Percentiles rank a stretch among this genome's conserved stretches.
Conservation (phyloP, 2,329 filamentous ascomycete genomes). For the Fusarium duplospermum region DNA sequence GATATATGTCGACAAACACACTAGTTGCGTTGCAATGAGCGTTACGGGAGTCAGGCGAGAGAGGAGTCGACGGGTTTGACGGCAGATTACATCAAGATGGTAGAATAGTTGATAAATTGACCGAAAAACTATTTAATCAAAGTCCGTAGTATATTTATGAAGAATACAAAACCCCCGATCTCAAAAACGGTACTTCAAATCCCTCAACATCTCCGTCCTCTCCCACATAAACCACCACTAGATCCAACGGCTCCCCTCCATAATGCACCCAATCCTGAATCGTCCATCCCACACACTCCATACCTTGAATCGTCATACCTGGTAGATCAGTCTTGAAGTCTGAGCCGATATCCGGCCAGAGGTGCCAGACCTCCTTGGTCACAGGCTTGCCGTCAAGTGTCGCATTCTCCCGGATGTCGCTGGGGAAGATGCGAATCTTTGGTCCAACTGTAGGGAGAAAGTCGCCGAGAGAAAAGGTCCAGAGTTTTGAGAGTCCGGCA, state of each 20-base stretch:
- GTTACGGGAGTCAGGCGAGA: no score
- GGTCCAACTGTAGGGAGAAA: constrained; percentile 35
- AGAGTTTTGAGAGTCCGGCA: constrained; percentile 34
- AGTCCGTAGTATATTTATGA: neutral
- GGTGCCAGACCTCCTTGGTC: constrained; percentile 41
- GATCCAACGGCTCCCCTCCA: constrained; percentile 48
- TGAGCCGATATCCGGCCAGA: constrained; percentile 42
- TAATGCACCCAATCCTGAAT: constrained; percentile 52
- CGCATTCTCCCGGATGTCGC: constrained; percentile 23
- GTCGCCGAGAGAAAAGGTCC: constrained; percentile 37
- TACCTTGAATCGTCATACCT: constrained; percentile 24
- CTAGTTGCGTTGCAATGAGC: neutral
- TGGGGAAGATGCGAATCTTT: constrained; percentile 43
- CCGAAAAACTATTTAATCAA: neutral
- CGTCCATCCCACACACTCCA: constrained; percentile 48
- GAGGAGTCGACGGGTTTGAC: no score
- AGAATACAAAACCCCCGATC: constrained; percentile 41
- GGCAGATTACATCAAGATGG: no score
- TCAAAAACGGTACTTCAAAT: constrained; percentile 49
- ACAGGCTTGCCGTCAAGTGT: constrained; percentile 24
- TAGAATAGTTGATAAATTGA: no score
- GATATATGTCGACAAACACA: neutral
- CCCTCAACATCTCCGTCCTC: constrained; percentile 43
- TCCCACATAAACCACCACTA: constrained; percentile 41
- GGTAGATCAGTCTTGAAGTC: constrained; percentile 45